Conservation (phyloP, 2,329 filamentous ascomycete species). For the Penicillium sp. region DNA sequence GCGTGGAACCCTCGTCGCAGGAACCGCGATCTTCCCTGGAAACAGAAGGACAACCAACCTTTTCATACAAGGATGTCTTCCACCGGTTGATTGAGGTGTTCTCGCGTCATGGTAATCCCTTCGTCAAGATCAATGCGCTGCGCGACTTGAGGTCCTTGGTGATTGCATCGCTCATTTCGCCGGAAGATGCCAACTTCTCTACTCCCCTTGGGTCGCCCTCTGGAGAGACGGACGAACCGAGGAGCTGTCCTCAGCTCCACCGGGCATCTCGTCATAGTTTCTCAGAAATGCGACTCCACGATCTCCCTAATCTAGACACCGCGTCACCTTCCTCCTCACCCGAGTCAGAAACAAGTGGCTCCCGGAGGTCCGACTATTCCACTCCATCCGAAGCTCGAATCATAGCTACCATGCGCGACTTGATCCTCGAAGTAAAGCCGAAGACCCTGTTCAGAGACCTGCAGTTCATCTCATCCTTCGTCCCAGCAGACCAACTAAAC, state of each 20-base stretch:
- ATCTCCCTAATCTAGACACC: conserved; percentile 16
- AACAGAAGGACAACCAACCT: conserved; percentile 44
- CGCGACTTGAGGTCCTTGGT: conserved; percentile 81
- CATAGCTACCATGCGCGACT: conserved; percentile 61
- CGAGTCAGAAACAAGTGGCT: conserved; percentile 33
- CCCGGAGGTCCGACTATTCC: conserved; percentile 44
- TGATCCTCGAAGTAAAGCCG: conserved; percentile 69
- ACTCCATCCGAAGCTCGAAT: conserved; percentile 60
- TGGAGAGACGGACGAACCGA: conserved; percentile 1
- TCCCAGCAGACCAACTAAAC: conserved; percentile 56
- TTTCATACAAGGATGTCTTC: conserved; percentile 79
- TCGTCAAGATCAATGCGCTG: conserved; percentile 76
- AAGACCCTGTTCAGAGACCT: conserved; percentile 77
- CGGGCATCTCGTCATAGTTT: conserved; percentile 33
- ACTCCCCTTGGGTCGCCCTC: neutral
- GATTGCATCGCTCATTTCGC: conserved; percentile 65
- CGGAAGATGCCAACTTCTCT: conserved; percentile 39
- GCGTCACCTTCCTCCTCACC: conserved; percentile 24
- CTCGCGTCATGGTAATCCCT: conserved; percentile 82
- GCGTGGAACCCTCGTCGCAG: conserved; percentile 7
- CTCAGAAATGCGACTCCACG: conserved; percentile 24
- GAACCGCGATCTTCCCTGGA: neutral
- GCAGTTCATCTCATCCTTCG: conserved; percentile 64
- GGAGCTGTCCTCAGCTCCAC: conserved; percentile 2
- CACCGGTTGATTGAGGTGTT: conserved; percentile 77